These are phyloP conservation scores for Scenedesmus sp. DNA, from an alignment of 163 green algal species.

Conservation along the genomic window DNA sequence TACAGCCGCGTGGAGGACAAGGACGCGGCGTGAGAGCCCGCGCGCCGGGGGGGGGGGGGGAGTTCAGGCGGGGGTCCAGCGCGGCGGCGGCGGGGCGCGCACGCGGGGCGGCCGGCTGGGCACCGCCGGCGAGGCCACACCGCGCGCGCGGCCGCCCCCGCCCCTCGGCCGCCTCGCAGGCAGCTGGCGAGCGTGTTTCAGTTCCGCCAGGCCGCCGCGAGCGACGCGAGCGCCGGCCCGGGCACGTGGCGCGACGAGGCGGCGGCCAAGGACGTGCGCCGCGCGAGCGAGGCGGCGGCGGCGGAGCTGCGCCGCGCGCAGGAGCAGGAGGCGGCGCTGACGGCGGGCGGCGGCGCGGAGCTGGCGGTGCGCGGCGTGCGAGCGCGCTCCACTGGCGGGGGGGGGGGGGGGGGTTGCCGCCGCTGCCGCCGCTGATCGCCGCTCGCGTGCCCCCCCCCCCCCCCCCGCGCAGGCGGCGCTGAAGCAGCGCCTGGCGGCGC, in stretches of 20 bases:
- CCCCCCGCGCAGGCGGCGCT: background rate
- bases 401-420: no score
- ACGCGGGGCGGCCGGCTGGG: no score
- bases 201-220: conserved; percentile 24
- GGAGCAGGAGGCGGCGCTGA: conserved; percentile 39
- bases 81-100: no score
- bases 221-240: background rate
- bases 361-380: conserved; percentile 25
- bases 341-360: conserved; percentile 7
- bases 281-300: conserved; percentile 22
- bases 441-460: no score
- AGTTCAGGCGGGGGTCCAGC: no score
- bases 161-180: background rate
- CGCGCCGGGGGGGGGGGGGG: no score
- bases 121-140: no score
- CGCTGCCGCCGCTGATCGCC: no score
- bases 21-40: conserved; percentile 31
- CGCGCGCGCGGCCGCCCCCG: background rate
- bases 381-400: no score
- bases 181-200: conserved; percentile 42
- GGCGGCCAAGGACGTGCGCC: background rate
- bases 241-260: conserved; percentile 27
- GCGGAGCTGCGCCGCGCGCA: conserved; percentile 25
- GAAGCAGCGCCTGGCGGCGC: conserved; percentile 5
- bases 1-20: conserved; percentile 56